A percentile compares a stretch with the other conserved stretches of the same genome.
Evolutionary conservation across 139 green algal genomes (phyloP).

Genomic region (Astrephomene gubernaculifera): DNA sequence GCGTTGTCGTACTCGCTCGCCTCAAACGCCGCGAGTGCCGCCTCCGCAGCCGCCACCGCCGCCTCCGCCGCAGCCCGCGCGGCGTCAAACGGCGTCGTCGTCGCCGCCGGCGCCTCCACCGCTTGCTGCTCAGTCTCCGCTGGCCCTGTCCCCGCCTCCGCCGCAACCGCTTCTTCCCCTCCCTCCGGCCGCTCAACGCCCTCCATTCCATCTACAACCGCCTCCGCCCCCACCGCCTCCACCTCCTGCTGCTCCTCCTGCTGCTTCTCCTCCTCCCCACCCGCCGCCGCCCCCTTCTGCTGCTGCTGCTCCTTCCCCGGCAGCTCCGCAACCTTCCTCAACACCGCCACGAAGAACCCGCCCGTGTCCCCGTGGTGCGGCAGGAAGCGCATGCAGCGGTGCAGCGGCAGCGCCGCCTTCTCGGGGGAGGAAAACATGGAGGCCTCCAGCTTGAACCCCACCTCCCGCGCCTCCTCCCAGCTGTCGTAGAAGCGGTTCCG

Average conservation of each 20-base stretch:
- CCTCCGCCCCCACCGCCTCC: not conserved
- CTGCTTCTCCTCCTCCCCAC: not conserved
- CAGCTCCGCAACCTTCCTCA: conserved; percentile 81
- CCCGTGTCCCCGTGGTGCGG: conserved; percentile 97
- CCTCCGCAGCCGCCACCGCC: conserved; percentile 29
- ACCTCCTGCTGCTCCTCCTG: not conserved
- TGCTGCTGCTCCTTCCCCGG: not conserved
- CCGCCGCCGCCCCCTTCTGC: not conserved
- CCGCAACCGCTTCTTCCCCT: not conserved
- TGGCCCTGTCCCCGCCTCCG: not conserved
- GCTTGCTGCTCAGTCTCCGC: not conserved
- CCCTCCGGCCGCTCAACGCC: not conserved
- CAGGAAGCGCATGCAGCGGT: conserved; percentile 96
- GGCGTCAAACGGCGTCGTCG: not conserved
- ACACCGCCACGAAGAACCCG: conserved; percentile 97
- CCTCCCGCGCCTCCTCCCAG: conserved; percentile 69
- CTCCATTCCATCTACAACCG: not conserved
- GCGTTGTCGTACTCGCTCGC: not conserved
- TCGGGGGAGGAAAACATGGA: conserved; percentile 87
- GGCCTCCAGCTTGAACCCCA: conserved; percentile 70
- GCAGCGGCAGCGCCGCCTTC: conserved; percentile 78
- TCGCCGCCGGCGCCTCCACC: not conserved
- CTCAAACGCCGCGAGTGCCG: not conserved
- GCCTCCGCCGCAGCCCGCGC: conserved; percentile 12
- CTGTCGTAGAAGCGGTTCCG: conserved; percentile 63